Evolutionary conservation across 345 rosid species (phyloP).

Genomic region (Eucalyptus tenuipes): DNA sequence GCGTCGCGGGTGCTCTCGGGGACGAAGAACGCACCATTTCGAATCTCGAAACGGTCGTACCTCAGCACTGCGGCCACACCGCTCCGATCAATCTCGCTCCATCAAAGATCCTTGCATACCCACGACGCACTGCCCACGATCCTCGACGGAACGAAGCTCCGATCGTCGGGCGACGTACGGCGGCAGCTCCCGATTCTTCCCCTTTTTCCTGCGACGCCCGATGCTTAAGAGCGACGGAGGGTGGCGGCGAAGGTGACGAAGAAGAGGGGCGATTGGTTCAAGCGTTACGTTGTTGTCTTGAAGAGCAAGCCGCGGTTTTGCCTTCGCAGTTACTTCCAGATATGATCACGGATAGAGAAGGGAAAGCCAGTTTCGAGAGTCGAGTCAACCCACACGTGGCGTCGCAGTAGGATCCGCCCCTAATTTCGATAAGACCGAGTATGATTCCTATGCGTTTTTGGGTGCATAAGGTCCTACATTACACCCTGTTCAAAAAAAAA

Average conservation of each 20-base stretch:
- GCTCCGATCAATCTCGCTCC: neutral
- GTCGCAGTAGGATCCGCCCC: neutral
- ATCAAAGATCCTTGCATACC: neutral
- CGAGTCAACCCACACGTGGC: neutral
- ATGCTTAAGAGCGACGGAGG: neutral
- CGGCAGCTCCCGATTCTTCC: neutral
- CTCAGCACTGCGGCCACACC: neutral
- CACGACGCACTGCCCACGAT: neutral
- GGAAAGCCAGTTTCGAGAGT: neutral
- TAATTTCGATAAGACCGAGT: neutral
- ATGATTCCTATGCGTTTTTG: neutral
- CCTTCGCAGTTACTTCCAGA: neutral
- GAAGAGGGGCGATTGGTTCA: neutral
- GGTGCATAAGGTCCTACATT: neutral
- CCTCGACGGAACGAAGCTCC: neutral
- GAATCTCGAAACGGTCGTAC: neutral
- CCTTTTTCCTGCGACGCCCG: neutral
- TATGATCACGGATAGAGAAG: neutral
- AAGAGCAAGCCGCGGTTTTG: neutral
- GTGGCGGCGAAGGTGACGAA: neutral
- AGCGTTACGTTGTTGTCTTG: neutral
- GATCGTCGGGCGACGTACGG: neutral
- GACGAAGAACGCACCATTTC: neutral
- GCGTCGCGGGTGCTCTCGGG: constrained; percentile 1
- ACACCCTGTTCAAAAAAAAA: no score